Evolutionary conservation across 495 filamentous ascomycete genomes (phyloP).

Genomic region (Penicillium robsamsonii): DNA sequence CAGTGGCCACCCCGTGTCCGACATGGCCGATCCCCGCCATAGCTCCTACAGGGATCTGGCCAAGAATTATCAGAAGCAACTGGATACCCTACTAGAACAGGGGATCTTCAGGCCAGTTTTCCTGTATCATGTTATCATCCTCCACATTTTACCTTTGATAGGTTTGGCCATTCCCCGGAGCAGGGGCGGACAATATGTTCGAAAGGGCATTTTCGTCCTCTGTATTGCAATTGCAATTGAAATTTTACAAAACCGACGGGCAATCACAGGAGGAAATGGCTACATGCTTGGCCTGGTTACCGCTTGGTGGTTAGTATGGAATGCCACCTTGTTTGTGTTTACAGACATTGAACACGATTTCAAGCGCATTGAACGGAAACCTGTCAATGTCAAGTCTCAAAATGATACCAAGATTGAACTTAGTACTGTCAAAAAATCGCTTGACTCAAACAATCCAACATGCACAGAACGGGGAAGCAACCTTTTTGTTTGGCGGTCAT

Average conservation of each 20-base stretch:
- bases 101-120: conserved; percentile 39
- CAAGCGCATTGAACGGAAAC: conserved; percentile 56
- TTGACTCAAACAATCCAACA: neutral
- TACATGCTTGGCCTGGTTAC: conserved; percentile 67
- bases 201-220: conserved; percentile 57
- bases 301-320: conserved; percentile 68
- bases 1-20: conserved; percentile 25
- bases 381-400: neutral
- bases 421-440: neutral
- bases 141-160: conserved; percentile 30
- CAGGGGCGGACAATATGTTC: conserved; percentile 26
- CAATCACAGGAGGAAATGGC: conserved; percentile 56
- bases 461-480: conserved; percentile 3
- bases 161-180: conserved; percentile 35
- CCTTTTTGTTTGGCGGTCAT: conserved; percentile 64
- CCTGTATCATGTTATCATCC: conserved; percentile 36
- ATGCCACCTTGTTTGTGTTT: conserved; percentile 58
- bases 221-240: conserved; percentile 45
- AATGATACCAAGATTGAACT: neutral
- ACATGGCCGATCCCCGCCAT: conserved; percentile 27
- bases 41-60: conserved; percentile 23
- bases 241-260: conserved; percentile 42
- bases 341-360: conserved; percentile 65
- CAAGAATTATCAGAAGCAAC: conserved; percentile 15
- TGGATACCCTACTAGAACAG: conserved; percentile 29